phyloP scores from a whole-genome alignment of 371 early-diverging fungal genomes.

The Mortierella sp. region DNA sequence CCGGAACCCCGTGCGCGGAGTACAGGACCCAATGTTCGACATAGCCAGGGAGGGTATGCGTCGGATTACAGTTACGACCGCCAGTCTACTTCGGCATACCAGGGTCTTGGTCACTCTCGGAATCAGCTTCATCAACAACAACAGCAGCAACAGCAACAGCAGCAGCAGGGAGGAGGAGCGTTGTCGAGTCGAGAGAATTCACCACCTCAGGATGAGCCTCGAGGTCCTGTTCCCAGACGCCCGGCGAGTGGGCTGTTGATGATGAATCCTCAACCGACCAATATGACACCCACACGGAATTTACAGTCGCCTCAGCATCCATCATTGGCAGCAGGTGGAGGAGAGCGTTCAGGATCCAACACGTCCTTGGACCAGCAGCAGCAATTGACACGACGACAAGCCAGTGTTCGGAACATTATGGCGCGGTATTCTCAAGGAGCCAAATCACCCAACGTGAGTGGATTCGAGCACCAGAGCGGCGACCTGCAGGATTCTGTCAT shows the following conservation, averaged over 20 bases:
- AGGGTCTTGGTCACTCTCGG: neutral
- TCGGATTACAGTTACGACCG: conserved; percentile 35
- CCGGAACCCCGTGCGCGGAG: conserved; percentile 7
- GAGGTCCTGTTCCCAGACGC: conserved; percentile 13
- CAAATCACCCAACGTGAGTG: conserved; percentile 22
- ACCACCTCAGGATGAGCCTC: conserved; percentile 16
- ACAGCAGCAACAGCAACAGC: neutral
- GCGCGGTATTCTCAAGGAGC: conserved; percentile 34
- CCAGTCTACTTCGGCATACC: neutral
- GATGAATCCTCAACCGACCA: neutral
- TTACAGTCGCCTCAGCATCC: conserved; percentile 12
- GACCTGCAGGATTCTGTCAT: neutral
- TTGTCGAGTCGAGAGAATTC: conserved; percentile 33
- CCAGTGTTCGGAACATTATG: conserved; percentile 37
- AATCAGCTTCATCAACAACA: neutral
- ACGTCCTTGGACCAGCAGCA: neutral
- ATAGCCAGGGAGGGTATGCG: conserved; percentile 23
- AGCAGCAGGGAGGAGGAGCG: neutral
- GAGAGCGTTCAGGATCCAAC: neutral
- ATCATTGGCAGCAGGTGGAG: conserved; percentile 2
- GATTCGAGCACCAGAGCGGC: neutral
- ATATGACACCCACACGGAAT: neutral
- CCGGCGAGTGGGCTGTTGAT: neutral
- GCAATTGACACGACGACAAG: conserved; percentile 33
- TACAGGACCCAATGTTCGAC: conserved; percentile 4